These are phyloP conservation scores for Inonotus hispidus DNA, from an alignment of 1,284 basidiomycete genomes.

Conservation along the genomic window DNA sequence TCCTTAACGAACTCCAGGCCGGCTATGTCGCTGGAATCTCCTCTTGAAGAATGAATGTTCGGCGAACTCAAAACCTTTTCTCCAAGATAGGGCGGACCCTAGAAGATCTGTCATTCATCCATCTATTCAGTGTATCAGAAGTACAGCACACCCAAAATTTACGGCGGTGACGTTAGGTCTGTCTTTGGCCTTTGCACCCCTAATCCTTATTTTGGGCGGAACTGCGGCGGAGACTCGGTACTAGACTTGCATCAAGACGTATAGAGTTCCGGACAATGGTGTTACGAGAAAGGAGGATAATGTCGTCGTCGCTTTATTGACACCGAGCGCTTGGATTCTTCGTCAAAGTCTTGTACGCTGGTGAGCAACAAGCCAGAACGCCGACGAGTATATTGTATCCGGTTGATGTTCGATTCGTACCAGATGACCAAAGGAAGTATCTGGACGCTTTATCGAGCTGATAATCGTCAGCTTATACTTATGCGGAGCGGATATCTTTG, in stretches of 20 bases:
- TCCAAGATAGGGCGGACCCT: not conserved
- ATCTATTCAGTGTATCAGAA: not conserved
- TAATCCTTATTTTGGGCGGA: not conserved
- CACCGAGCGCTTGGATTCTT: not conserved
- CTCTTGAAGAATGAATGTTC: not conserved
- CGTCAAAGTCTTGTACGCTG: not conserved
- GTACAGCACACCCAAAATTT: not conserved
- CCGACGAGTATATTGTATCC: not conserved
- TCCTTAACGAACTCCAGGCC: not conserved
- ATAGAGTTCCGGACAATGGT: not conserved
- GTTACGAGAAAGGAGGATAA: not conserved
- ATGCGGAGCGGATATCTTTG: not conserved
- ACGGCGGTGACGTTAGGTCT: not conserved
- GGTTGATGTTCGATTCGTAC: not conserved
- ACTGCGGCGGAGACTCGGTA: not conserved
- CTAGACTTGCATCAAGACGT: not conserved
- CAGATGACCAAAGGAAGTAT: not conserved
- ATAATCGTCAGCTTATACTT: not conserved
- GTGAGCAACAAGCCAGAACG: not conserved
- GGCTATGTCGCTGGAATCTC: not conserved
- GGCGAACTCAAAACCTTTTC: not conserved
- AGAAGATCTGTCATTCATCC: not conserved
- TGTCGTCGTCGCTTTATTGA: not conserved
- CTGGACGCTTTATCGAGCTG: not conserved
- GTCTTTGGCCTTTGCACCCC: not conserved